These are phyloP conservation scores for Calonectria henricotiae DNA, from an alignment of 2,329 filamentous ascomycete species.

Conservation along the genomic window DNA sequence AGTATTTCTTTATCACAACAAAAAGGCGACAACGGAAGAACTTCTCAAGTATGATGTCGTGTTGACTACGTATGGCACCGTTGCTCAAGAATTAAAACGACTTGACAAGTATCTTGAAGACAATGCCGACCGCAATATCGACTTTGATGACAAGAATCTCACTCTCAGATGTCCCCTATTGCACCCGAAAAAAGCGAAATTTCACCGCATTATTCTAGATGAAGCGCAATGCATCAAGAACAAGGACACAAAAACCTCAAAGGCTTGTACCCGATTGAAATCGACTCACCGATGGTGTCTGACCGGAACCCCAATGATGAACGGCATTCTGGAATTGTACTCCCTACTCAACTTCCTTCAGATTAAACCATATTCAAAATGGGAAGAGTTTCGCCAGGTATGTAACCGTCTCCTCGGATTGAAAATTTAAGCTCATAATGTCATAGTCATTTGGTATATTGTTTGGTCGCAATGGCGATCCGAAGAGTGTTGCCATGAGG, in stretches of 20 bases:
- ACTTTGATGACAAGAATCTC: slow-evolving; percentile 59
- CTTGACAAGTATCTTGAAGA: slow-evolving; percentile 70
- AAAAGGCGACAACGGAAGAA: slow-evolving; percentile 74
- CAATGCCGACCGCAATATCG: slow-evolving; percentile 60
- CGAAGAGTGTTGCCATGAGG: slow-evolving; percentile 76
- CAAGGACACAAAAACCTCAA: slow-evolving; percentile 79
- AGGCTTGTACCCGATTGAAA: slow-evolving; percentile 77
- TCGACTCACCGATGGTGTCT: slow-evolving; percentile 85
- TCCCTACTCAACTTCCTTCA: slow-evolving; percentile 84
- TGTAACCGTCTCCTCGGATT: slow-evolving; percentile 46
- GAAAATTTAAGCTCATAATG: slow-evolving; percentile 8
- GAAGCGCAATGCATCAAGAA: slow-evolving; percentile 91
- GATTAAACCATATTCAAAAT: slow-evolving; percentile 82
- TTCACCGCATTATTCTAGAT: slow-evolving; percentile 87
- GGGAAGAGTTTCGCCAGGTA: slow-evolving; percentile 74
- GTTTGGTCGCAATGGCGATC: slow-evolving; percentile 63
- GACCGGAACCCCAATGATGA: slow-evolving; percentile 92
- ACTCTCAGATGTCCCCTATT: slow-evolving; percentile 70
- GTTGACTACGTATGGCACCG: slow-evolving; percentile 89
- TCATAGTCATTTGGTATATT: slow-evolving; percentile 62
- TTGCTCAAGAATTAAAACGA: slow-evolving; percentile 76
- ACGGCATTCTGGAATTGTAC: slow-evolving; percentile 83
- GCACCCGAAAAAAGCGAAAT: slow-evolving; percentile 73
- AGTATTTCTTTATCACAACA: slow-evolving; percentile 81
- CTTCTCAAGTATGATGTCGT: slow-evolving; percentile 82